Percentiles rank a stretch among this genome's conserved stretches.
Conservation (phyloP, 441 rosid species). For the Populus tomentosa region DNA sequence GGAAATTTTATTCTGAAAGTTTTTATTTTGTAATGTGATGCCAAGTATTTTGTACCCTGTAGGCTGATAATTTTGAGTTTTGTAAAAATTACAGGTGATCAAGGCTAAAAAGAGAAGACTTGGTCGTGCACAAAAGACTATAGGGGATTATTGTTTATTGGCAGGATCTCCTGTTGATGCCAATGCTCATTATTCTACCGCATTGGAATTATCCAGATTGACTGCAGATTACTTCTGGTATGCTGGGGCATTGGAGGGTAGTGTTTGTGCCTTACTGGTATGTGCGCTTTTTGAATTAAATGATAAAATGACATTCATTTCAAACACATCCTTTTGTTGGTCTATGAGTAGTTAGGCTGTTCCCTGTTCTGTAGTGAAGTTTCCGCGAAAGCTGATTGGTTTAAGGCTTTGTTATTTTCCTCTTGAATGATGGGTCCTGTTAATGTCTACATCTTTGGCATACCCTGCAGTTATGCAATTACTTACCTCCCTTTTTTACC, state of each 20-base stretch:
- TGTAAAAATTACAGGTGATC: constrained; percentile 57
- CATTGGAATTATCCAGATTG: constrained; percentile 84
- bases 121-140: constrained; percentile 94
- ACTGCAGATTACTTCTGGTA: constrained; percentile 94
- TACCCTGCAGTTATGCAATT: neutral
- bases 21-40: neutral
- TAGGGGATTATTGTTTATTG: constrained; percentile 92
- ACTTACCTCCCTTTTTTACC: constrained; percentile 20
- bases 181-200: constrained; percentile 89
- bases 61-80: constrained; percentile 28
- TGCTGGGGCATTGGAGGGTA: constrained; percentile 98
- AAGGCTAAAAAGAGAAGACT: constrained; percentile 94
- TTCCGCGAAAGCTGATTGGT: neutral
- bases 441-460: neutral
- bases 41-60: neutral
- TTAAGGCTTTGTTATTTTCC: neutral
- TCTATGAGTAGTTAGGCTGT: neutral
- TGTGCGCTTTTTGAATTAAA: neutral
- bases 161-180: constrained; percentile 99
- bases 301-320: neutral
- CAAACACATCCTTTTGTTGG: neutral
- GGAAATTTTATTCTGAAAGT: neutral
- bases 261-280: constrained; percentile 93
- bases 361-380: neutral
- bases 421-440: neutral